Base-by-base conservation (phyloP, 1,284 basidiomycete species). In the Thecaphora frezii region DNA sequence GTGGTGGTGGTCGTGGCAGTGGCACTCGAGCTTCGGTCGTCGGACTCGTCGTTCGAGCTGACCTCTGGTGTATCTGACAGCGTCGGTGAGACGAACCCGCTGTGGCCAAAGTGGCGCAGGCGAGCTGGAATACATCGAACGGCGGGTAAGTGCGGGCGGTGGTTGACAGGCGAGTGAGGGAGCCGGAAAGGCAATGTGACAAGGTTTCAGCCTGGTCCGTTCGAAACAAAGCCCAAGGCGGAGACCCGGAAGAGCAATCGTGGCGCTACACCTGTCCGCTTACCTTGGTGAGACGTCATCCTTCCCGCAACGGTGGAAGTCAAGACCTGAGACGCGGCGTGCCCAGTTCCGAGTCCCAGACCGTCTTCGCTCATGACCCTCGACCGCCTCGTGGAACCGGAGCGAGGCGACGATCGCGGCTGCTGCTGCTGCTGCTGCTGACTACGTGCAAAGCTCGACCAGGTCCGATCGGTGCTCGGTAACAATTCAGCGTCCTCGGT, bases 341-440 rank as follows among this genome's bases (percentile, higher is more conserved):
- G 45, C 19, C 45, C 39, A 21, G 58, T 54, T 14, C 60, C 53
- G 21, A 55, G 39, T 2, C 55, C 55, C 1, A 48, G n/a, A 2
- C 54, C 68, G 30, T 70, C 69, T 38, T 71, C 65, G 36, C 67
- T 72, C 57, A 68, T 54, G 4, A 69, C 57, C 14, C 69, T 9
- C 40, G 19, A 3, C 23, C 40, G 40, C 19, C 40, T 14, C n/a
- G 21, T 5, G 38, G 33, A 36, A 16, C 33, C 33, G 5, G 33
- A 36, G 13, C 33, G 26, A n/a, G 52, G 47, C 1, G 48, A 54
- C 1, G 44, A 18, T 14, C 38, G 42, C 16, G 30, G 26, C 23
- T 54, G 45, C 21, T 5, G 40, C 3, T 24, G n/a, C n/a, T n/a
- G 42, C 16, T 28, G 26, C 23, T 54, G 45, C 21, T 5, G 40